Percentiles rank a stretch among this genome's conserved stretches.
phyloP scores from a whole-genome alignment of 2,329 filamentous ascomycete genomes.

The Clonostachys sp. region DNA sequence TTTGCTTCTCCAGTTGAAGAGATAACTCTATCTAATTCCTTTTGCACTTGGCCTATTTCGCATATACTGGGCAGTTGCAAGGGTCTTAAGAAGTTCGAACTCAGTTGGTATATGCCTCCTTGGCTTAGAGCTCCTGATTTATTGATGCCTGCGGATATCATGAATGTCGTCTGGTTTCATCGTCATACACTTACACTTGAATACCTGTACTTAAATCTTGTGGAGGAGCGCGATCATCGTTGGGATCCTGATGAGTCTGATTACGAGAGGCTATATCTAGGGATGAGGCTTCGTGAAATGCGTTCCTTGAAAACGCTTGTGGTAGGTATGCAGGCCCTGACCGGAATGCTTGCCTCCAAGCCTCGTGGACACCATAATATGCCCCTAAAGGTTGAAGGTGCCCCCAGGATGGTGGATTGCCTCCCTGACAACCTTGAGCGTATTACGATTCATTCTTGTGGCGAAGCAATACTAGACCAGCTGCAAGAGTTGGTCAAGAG shows the following conservation, averaged over 20 bases:
- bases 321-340: neutral
- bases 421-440: constrained; percentile 4
- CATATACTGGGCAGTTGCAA: neutral
- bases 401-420: constrained; percentile 1
- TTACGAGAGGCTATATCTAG: neutral
- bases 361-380: neutral
- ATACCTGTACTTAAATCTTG: constrained; percentile 4
- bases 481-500: too few relatives aligned
- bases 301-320: neutral
- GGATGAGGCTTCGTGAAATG: neutral
- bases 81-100: neutral
- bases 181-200: constrained; percentile 4
- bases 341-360: neutral
- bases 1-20: too few relatives aligned
- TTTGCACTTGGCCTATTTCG: neutral
- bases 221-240: constrained; percentile 1
- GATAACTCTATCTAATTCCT: too few relatives aligned
- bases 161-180: constrained; percentile 2
- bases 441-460: constrained; percentile 2
- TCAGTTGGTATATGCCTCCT: too few relatives aligned
- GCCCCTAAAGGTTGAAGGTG: neutral
- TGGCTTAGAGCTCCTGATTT: too few relatives aligned
- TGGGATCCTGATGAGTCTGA: neutral
- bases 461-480: too few relatives aligned
- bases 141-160: constrained; percentile 1